Conservation (phyloP, 2,329 filamentous ascomycete genomes). For the Trematosphaeria pertusa region DNA sequence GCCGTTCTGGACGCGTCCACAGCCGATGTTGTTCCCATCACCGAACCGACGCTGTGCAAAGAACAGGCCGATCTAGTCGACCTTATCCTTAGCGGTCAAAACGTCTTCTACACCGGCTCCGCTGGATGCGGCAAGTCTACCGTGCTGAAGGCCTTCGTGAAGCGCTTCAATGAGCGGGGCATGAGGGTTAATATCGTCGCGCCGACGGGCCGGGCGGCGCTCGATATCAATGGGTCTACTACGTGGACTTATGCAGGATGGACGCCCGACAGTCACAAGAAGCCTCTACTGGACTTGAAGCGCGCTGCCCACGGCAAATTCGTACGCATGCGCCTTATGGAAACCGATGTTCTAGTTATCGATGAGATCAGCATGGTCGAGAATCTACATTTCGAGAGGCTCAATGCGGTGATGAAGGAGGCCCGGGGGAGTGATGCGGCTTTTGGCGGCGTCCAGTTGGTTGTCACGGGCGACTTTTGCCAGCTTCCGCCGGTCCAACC, state of each 20-base stretch:
- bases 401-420: slow-evolving; percentile 56
- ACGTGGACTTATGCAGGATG: slow-evolving; percentile 66
- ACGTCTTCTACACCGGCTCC: slow-evolving; percentile 71
- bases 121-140: slow-evolving; percentile 68
- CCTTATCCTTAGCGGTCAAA: slow-evolving; percentile 58
- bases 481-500: slow-evolving; percentile 64
- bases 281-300: slow-evolving; percentile 46
- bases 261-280: slow-evolving; percentile 57
- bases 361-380: slow-evolving; percentile 73
- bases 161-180: slow-evolving; percentile 42
- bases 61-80: slow-evolving; percentile 61
- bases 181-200: slow-evolving; percentile 61
- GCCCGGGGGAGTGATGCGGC: slow-evolving; percentile 31
- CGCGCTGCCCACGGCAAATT: slow-evolving; percentile 41
- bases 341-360: slow-evolving; percentile 65
- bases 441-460: slow-evolving; percentile 61
- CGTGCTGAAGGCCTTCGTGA: slow-evolving; percentile 59
- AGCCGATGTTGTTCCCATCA: slow-evolving; percentile 19
- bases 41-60: slow-evolving; percentile 47
- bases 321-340: slow-evolving; percentile 46
- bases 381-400: slow-evolving; percentile 60
- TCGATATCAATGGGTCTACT: slow-evolving; percentile 64
- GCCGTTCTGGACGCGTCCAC: neutral
- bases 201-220: slow-evolving; percentile 66
- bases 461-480: slow-evolving; percentile 63